phyloP scores from a whole-genome alignment of 441 rosid species.

The Gossypium lobatum region DNA sequence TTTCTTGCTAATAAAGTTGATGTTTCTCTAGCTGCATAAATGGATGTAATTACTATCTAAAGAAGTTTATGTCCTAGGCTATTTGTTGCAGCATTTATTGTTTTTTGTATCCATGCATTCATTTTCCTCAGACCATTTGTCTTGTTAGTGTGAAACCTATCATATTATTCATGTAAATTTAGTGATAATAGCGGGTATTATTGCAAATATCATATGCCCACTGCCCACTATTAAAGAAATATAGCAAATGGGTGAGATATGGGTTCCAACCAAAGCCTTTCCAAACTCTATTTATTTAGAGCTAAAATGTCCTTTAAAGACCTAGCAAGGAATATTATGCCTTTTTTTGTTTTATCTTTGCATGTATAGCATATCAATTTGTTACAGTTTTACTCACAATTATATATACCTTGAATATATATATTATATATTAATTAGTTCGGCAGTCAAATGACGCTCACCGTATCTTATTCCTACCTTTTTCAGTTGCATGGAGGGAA shows the following conservation, averaged over 20 bases:
- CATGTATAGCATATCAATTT: background rate
- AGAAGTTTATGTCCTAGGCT: background rate
- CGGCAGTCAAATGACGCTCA: background rate
- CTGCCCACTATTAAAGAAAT: background rate
- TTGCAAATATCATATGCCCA: background rate
- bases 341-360: background rate
- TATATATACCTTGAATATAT: background rate
- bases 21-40: background rate
- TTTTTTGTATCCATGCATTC: background rate
- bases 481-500: slow-evolving; percentile 90
- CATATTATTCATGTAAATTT: background rate
- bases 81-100: background rate
- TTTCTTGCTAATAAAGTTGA: too few species aligned
- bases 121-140: background rate
- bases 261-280: background rate
- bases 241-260: background rate
- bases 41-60: background rate
- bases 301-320: background rate
- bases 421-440: background rate
- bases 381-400: background rate
- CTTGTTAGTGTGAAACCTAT: background rate
- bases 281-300: background rate
- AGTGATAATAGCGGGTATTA: background rate
- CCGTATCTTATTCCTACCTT: slow-evolving; percentile 13
- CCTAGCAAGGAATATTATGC: background rate